phyloP scores from a whole-genome alignment of 1,284 basidiomycete genomes.

The Vanrija sp. region DNA sequence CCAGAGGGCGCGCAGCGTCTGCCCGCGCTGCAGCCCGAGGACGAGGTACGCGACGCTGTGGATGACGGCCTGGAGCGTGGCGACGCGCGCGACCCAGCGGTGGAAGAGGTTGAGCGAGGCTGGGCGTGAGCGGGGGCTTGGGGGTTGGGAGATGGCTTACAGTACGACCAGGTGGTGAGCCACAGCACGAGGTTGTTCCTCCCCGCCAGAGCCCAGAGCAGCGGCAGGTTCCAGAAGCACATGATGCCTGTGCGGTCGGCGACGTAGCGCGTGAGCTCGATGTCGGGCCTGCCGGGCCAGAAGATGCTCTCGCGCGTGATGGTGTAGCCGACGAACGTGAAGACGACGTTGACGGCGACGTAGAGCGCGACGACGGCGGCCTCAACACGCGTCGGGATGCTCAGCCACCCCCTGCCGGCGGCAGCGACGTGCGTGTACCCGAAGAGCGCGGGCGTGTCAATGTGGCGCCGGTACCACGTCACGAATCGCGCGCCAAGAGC shows the following conservation, averaged over 20 bases:
- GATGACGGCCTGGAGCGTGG: conserved; percentile 23
- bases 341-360: conserved; percentile 25
- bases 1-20: conserved; percentile 12
- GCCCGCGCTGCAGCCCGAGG: conserved; percentile 4
- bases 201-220: conserved; percentile 28
- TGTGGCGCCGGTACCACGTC: conserved; percentile 16
- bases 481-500: too few species aligned
- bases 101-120: conserved; percentile 31
- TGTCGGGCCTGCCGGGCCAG: conserved; percentile 4
- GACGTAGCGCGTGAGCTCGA: conserved; percentile 22
- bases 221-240: conserved; percentile 30
- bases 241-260: conserved; percentile 32
- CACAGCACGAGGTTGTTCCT: conserved; percentile 35
- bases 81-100: conserved; percentile 27
- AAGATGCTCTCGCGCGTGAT: conserved; percentile 49
- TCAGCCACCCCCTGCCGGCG: conserved; percentile 13
- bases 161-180: conserved; percentile 33
- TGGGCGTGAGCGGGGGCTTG: background rate
- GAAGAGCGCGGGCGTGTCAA: conserved; percentile 25
- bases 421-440: conserved; percentile 24
- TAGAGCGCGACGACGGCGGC: conserved; percentile 26
- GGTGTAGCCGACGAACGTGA: conserved; percentile 53
- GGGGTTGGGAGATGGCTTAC: conserved; percentile 3
- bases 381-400: conserved; percentile 30
- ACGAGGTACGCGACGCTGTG: conserved; percentile 20